A percentile compares a stretch with the other conserved stretches of the same genome.
phyloP scores from a whole-genome alignment of 768 basidiomycete genomes.

The Hortiboletus campestris region DNA sequence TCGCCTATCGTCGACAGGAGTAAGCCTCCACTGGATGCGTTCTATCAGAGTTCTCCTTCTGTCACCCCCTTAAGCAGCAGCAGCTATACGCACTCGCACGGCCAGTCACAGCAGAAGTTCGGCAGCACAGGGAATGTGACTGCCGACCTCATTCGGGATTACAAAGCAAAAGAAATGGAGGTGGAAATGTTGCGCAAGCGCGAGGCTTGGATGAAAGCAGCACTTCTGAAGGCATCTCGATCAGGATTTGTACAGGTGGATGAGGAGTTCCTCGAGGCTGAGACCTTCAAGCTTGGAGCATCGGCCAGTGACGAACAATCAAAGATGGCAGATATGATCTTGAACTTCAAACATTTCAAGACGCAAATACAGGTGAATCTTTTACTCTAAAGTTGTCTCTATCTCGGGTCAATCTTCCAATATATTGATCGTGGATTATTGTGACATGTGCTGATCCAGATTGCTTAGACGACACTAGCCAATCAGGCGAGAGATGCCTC shows the following conservation, averaged over 20 bases:
- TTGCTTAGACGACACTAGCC: constrained; percentile 59
- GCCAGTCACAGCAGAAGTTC: constrained; percentile 32
- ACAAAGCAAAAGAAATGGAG: constrained; percentile 81
- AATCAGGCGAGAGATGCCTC: constrained; percentile 78
- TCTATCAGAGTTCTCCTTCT: constrained; percentile 44
- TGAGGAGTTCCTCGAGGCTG: constrained; percentile 45
- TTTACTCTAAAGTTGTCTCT: not conserved
- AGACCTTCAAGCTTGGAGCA: constrained; percentile 33
- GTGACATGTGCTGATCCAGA: constrained; percentile 8
- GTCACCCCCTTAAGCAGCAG: constrained; percentile 52
- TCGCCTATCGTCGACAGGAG: constrained; percentile 57
- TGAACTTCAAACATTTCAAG: constrained; percentile 86
- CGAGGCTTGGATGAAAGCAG: constrained; percentile 83
- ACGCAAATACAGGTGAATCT: constrained; percentile 77
- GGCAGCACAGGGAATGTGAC: constrained; percentile 68
- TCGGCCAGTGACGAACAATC: constrained; percentile 43
- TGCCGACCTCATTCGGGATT: constrained; percentile 73
- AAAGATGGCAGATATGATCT: constrained; percentile 63
- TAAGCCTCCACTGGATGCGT: constrained; percentile 59
- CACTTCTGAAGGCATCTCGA: constrained; percentile 69
- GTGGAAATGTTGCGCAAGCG: constrained; percentile 73
- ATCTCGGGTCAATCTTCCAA: not conserved
- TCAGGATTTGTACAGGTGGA: constrained; percentile 73
- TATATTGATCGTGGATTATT: not conserved
- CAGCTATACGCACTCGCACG: constrained; percentile 45